These are phyloP conservation scores for Cetraspora pellucida DNA, from an alignment of 192 early-diverging fungal species.

Conservation along the genomic window DNA sequence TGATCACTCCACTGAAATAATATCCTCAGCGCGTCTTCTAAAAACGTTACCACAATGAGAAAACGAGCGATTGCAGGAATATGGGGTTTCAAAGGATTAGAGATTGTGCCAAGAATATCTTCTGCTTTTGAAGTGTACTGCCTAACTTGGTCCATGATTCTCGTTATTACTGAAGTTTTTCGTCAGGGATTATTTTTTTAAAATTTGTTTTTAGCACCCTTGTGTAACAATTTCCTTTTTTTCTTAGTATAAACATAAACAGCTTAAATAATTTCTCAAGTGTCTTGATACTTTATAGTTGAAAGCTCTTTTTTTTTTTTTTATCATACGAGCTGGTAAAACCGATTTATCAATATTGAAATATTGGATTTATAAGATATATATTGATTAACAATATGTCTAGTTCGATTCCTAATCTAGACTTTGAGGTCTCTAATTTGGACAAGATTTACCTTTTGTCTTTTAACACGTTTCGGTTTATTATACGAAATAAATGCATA, in stretches of 20 bases:
- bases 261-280: no score
- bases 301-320: no score
- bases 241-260: not conserved
- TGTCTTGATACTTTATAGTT: no score
- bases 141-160: constrained; percentile 50
- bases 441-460: no score
- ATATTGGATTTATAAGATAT: no score
- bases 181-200: not conserved
- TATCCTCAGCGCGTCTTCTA: constrained; percentile 92
- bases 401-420: no score
- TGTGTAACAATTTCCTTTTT: not conserved
- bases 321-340: no score
- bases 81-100: constrained; percentile 85
- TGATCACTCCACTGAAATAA: constrained; percentile 89
- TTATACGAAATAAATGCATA: no score
- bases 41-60: constrained; percentile 94
- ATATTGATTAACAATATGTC: no score
- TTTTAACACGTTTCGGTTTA: no score
- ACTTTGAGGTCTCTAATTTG: no score
- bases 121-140: constrained; percentile 67
- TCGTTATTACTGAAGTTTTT: not conserved
- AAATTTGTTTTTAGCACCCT: not conserved
- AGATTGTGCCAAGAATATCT: constrained; percentile 72
- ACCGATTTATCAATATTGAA: no score
- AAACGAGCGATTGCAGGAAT: constrained; percentile 89